Evolutionary conservation across 768 basidiomycete genomes (phyloP).

Genomic region (Cyclocybe aegerita): DNA sequence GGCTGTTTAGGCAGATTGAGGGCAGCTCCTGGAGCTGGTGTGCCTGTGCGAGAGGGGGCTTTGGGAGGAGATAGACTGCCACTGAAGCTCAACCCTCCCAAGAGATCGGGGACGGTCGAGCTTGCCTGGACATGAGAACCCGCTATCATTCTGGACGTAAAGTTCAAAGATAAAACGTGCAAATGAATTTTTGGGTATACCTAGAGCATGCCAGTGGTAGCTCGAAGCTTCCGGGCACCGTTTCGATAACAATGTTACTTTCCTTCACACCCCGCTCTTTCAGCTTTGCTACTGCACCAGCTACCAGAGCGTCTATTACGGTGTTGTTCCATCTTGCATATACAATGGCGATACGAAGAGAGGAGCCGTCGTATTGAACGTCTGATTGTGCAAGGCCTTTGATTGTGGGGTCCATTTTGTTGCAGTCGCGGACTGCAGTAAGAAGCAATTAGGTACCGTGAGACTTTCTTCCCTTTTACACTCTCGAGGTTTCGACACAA

Average conservation of each 20-base stretch:
- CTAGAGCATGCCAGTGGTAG: constrained; percentile 84
- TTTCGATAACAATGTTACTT: constrained; percentile 86
- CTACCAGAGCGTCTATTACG: constrained; percentile 83
- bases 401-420: constrained; percentile 55
- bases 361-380: constrained; percentile 72
- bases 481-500: not conserved
- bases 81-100: constrained; percentile 59
- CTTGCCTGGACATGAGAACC: constrained; percentile 82
- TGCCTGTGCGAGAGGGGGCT: constrained; percentile 46
- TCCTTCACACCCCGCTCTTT: constrained; percentile 86
- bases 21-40: constrained; percentile 44
- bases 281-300: constrained; percentile 78
- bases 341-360: constrained; percentile 85
- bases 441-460: constrained; percentile 27
- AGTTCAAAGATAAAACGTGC: constrained; percentile 8
- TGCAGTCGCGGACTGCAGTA: constrained; percentile 27
- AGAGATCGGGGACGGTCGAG: constrained; percentile 77
- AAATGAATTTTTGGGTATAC: constrained; percentile 42
- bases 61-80: constrained; percentile 27
- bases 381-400: constrained; percentile 72
- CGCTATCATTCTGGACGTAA: constrained; percentile 70
- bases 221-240: constrained; percentile 95
- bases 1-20: constrained; percentile 52
- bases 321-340: constrained; percentile 95
- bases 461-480: constrained; percentile 28